Base-by-base conservation (phyloP, 768 basidiomycete species). In the Melanogaster broomeanus region DNA sequence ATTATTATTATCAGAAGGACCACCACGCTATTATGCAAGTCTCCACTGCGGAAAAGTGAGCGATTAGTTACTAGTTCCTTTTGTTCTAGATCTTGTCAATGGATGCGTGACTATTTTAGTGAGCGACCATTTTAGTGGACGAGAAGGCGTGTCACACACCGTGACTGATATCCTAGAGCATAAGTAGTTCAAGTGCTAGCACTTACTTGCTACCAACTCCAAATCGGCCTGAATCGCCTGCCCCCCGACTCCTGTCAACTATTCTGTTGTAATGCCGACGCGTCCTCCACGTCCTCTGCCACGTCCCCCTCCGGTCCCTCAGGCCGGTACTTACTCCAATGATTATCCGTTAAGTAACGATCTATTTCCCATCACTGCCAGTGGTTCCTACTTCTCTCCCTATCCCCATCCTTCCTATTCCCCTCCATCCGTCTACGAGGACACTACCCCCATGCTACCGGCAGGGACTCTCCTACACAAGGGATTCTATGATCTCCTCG, bases 401-500 rank as follows among this genome's bases (percentile, higher is more conserved):
- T 77, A 74, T 59, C 74, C 79, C 39, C 72, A 71, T 49, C 57
- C 65, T 4, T 45, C 59, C 24, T 65, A 60, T 48, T 35, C 43
- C 11, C 58, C 60, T 13, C 60, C 57, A 43, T 44, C 56, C 60
- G 54, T 68, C 28, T 71, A 73, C 60, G 71, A 80, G 61, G 73
- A 75, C 50, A 71, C 72, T 30, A 61, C 73, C n/a, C 76, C 76
- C 28, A 75, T 79, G 51, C 70, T 87, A 56, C 83, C 83, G 47
- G 79, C 77, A 13, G 88, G 87, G 24, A 88, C 88, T 7, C 72
- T 92, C 46, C 74, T 93, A 34, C 90, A 93, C 79, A 87, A 90
- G 58, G 92, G 90, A n/a, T 92, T 92, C 76, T 93, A 90, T 70
- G 88, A 91, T 74, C 78, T 93, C 27, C 76, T 91, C 33, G 77